Evolutionary conservation across 1,284 basidiomycete genomes (phyloP).

Genomic region (Dichomitus squalens): DNA sequence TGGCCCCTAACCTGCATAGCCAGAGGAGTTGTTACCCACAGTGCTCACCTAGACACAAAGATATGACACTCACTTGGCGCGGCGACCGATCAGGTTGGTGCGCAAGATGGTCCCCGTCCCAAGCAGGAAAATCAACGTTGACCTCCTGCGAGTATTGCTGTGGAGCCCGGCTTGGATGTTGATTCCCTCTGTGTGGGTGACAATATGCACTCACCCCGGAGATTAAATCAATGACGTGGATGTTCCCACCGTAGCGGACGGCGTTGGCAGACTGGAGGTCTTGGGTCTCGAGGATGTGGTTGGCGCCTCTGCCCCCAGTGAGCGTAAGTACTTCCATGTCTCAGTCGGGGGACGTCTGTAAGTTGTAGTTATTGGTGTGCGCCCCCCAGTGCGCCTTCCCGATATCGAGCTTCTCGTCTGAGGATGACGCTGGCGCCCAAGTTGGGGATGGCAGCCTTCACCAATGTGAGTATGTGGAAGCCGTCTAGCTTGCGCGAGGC

Average conservation of each 20-base stretch:
- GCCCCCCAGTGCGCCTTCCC: slow-evolving; percentile 34
- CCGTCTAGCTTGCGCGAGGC: not conserved
- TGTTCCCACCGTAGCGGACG: slow-evolving; percentile 38
- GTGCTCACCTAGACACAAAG: too few species aligned
- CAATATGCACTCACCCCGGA: slow-evolving; percentile 22
- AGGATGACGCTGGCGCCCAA: slow-evolving; percentile 41
- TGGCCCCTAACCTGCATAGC: slow-evolving; percentile 41
- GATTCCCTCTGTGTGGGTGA: not conserved
- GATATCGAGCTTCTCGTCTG: slow-evolving; percentile 40
- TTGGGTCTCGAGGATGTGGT: slow-evolving; percentile 45
- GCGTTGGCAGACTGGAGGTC: slow-evolving; percentile 38
- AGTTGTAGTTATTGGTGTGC: slow-evolving; percentile 40
- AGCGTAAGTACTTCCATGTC: slow-evolving; percentile 34
- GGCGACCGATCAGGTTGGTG: slow-evolving; percentile 38
- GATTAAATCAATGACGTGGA: slow-evolving; percentile 43
- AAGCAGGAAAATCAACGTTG: slow-evolving; percentile 9
- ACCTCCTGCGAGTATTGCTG: not conserved
- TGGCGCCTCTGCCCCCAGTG: slow-evolving; percentile 38
- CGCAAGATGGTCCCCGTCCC: slow-evolving; percentile 25
- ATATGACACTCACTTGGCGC: slow-evolving; percentile 28
- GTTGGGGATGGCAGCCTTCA: slow-evolving; percentile 5
- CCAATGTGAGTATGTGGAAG: not conserved
- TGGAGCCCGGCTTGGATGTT: not conserved
- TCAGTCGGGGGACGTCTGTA: slow-evolving; percentile 40
- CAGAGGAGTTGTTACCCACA: too few species aligned